Percentiles rank a stretch among this genome's conserved stretches.
Conservation (phyloP, 1,284 basidiomycete species). For the Xanthoconium separans region DNA sequence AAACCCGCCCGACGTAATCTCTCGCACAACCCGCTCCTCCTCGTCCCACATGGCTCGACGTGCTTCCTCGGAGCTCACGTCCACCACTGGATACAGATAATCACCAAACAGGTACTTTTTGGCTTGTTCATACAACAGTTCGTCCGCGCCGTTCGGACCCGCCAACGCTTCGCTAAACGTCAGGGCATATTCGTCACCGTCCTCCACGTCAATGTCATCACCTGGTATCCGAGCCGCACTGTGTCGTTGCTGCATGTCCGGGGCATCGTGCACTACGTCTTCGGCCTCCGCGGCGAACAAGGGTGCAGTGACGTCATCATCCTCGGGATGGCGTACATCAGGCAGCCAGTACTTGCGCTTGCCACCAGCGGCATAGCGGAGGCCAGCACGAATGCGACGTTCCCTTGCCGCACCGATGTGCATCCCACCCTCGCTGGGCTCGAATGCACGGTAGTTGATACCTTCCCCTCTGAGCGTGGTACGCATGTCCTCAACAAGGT, state of each 20-base stretch:
- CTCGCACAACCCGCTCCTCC: conserved; percentile 29
- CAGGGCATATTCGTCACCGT: conserved; percentile 46
- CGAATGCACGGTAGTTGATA: conserved; percentile 94
- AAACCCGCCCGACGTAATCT: conserved; percentile 19
- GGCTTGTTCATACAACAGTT: conserved; percentile 69
- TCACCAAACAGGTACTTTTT: conserved; percentile 85
- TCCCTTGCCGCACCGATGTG: conserved; percentile 86
- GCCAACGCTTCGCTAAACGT: conserved; percentile 47
- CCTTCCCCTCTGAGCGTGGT: conserved; percentile 85
- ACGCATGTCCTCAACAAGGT: conserved; percentile 86
- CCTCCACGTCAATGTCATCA: conserved; percentile 25
- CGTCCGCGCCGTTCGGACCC: conserved; percentile 60
- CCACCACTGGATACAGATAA: conserved; percentile 88
- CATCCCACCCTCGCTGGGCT: conserved; percentile 91
- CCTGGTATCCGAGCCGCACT: conserved; percentile 15
- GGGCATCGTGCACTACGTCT: conserved; percentile 64
- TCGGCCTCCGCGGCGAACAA: conserved; percentile 67
- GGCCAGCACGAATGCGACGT: conserved; percentile 81
- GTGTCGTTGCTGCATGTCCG: conserved; percentile 45
- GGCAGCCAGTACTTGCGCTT: conserved; percentile 90
- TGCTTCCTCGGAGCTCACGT: conserved; percentile 77
- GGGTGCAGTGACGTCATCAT: conserved; percentile 68
- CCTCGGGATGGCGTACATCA: conserved; percentile 42
- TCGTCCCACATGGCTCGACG: conserved; percentile 60
- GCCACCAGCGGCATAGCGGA: conserved; percentile 89